Conservation (phyloP, 192 early-diverging fungal species). For the Blastocladiella britannica region DNA sequence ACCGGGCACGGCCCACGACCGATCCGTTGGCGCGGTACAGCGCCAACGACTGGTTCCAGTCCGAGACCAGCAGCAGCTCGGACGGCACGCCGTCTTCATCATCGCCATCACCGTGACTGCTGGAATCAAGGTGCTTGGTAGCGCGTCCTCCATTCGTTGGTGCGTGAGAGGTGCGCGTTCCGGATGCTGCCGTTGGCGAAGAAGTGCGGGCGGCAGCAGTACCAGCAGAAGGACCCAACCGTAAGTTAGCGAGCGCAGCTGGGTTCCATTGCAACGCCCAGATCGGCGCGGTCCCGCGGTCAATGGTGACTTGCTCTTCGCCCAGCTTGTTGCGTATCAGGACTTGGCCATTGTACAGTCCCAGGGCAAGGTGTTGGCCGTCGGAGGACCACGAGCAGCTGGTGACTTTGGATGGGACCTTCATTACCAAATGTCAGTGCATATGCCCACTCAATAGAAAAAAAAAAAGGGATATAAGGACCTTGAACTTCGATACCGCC, state of each 20-base stretch:
- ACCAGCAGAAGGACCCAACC: too few relatives aligned
- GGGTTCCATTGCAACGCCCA: conserved; percentile 33
- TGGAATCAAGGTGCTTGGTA: too few relatives aligned
- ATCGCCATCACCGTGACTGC: conserved; percentile 7
- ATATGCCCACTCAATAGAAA: conserved; percentile 2
- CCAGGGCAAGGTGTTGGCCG: conserved; percentile 31
- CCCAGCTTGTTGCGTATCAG: conserved; percentile 25
- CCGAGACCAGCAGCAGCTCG: conserved; percentile 27
- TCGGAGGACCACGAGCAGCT: conserved; percentile 29
- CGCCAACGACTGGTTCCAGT: conserved; percentile 32
- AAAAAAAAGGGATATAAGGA: conserved; percentile 4
- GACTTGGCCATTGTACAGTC: conserved; percentile 30
- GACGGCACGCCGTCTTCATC: neutral
- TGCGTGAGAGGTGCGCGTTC: too few relatives aligned
- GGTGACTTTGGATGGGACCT: conserved; percentile 25
- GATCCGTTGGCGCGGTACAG: conserved; percentile 30
- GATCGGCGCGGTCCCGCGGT: conserved; percentile 23
- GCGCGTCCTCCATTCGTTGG: too few relatives aligned
- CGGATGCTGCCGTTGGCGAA: too few relatives aligned
- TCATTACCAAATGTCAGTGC: conserved; percentile 1
- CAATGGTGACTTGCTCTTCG: conserved; percentile 31
- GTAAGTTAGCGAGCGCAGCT: too few relatives aligned
- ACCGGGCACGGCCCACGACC: conserved; percentile 36
- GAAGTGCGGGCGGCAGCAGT: too few relatives aligned
- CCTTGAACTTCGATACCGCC: conserved; percentile 30